Evolutionary conservation across 202 grass and related monocot genomes (phyloP).

Genomic region (Panicum virgatum): DNA sequence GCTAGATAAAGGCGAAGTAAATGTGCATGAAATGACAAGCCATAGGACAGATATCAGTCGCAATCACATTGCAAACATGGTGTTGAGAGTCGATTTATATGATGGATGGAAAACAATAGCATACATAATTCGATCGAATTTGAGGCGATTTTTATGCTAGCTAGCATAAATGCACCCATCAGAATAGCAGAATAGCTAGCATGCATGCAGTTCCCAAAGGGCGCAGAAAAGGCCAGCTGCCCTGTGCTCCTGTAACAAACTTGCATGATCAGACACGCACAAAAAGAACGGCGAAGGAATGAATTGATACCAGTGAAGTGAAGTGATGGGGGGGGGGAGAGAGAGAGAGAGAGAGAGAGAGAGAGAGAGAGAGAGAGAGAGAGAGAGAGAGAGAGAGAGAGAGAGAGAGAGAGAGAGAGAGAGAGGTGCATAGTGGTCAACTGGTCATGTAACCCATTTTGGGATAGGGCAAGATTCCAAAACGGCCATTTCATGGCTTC

Average conservation of each 20-base stretch:
- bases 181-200: too few relatives aligned
- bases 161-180: too few relatives aligned
- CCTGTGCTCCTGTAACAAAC: constrained; percentile 26
- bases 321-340: background rate
- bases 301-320: constrained; percentile 44
- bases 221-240: constrained; percentile 14
- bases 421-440: constrained; percentile 24
- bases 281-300: constrained; percentile 38
- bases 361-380: background rate
- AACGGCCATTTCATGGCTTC: constrained; percentile 47
- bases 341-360: too few relatives aligned
- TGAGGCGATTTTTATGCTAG: background rate
- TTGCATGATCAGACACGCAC: constrained; percentile 47
- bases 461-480: constrained; percentile 42
- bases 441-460: constrained; percentile 39
- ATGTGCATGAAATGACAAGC: constrained; percentile 45
- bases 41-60: background rate
- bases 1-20: background rate
- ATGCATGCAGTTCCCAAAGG: constrained; percentile 21
- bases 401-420: background rate
- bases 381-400: background rate
- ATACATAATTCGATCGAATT: background rate
- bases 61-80: background rate
- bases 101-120: background rate
- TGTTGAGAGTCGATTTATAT: too few relatives aligned